Evolutionary conservation across 176 grass and related monocot genomes (phyloP).

Genomic region (Carex cristatella): DNA sequence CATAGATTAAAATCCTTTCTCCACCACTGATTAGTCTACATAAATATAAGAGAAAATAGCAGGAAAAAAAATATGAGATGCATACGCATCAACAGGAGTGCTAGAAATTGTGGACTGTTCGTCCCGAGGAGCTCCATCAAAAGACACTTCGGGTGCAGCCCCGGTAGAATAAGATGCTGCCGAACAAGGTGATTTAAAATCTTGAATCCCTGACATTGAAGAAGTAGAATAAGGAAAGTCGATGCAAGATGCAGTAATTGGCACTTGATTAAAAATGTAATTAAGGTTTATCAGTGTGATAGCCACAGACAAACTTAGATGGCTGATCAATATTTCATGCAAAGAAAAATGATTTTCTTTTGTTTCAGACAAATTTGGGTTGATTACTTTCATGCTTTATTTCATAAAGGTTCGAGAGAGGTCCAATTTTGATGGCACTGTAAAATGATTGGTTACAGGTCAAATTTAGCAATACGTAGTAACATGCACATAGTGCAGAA

Average conservation of each 20-base stretch:
- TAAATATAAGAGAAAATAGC: background rate
- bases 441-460: background rate
- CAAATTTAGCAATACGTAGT: background rate
- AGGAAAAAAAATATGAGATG: conserved; percentile 6
- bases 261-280: background rate
- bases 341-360: background rate
- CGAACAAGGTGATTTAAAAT: conserved; percentile 36
- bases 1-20: too few species aligned
- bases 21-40: too few species aligned
- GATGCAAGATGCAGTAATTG: background rate
- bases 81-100: conserved; percentile 52
- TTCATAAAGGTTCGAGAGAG: background rate
- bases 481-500: too few species aligned
- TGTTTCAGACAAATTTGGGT: background rate
- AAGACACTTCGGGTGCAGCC: conserved; percentile 52
- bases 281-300: background rate
- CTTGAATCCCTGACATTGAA: conserved; percentile 20
- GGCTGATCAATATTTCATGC: background rate
- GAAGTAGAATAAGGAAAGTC: background rate
- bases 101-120: conserved; percentile 48
- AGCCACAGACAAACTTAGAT: background rate
- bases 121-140: conserved; percentile 48
- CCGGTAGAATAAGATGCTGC: conserved; percentile 54
- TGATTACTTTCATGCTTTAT: background rate
- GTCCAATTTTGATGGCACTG: background rate